Evolutionary conservation across 805 yeast genomes (phyloP).

Genomic region (Candida pseudoglaebosa): DNA sequence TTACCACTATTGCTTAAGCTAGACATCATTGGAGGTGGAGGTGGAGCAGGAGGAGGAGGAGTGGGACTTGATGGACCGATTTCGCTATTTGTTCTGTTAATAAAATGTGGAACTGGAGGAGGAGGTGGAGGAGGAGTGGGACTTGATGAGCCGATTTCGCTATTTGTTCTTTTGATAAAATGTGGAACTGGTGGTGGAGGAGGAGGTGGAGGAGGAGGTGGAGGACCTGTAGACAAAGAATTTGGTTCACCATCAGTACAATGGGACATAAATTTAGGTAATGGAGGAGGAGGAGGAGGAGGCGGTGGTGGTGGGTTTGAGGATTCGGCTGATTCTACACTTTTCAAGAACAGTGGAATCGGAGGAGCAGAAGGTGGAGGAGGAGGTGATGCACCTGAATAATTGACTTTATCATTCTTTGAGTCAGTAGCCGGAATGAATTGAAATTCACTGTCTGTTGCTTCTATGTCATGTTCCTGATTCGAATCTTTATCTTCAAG

Average conservation of each 20-base stretch:
- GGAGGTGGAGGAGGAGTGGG: constrained; percentile 14
- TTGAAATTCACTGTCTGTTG: too few relatives aligned
- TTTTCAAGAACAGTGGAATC: not conserved
- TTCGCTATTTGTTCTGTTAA: not conserved
- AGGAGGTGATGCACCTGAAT: not conserved
- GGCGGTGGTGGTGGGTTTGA: constrained; percentile 16
- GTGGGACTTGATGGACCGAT: constrained; percentile 14
- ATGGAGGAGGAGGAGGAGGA: constrained; percentile 14
- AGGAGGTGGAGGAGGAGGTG: constrained; percentile 12
- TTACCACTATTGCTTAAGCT: not conserved
- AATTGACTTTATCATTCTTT: not conserved
- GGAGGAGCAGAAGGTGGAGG: constrained; percentile 20
- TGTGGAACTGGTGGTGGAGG: constrained; percentile 17
- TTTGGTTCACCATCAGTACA: not conserved
- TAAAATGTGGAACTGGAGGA: constrained; percentile 15
- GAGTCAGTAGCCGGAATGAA: too few relatives aligned
- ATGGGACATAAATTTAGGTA: constrained; percentile 9
- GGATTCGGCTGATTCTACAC: too few relatives aligned
- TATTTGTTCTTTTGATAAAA: constrained; percentile 6
- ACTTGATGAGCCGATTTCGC: not conserved
- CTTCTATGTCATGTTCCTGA: too few relatives aligned
- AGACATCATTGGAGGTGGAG: constrained; percentile 14
- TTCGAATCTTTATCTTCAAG: too few relatives aligned
- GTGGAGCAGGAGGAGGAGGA: constrained; percentile 10
- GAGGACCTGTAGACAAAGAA: not conserved